Evolutionary conservation across 495 filamentous ascomycete species (phyloP).

Genomic region (Cercophora newfieldiana): DNA sequence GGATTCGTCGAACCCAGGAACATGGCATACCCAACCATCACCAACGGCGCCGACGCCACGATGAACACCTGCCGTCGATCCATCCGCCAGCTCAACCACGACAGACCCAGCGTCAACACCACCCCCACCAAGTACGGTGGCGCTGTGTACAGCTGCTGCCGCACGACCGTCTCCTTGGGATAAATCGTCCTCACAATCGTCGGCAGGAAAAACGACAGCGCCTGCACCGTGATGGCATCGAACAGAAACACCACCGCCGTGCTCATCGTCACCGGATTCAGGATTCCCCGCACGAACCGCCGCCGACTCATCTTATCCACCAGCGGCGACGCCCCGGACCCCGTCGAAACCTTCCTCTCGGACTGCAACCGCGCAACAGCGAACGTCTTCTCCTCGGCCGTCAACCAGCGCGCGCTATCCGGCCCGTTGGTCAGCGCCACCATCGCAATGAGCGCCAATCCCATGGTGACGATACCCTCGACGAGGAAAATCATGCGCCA

Average conservation of each 20-base stretch:
- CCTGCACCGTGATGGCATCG: conserved; percentile 15
- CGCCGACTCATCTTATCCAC: conserved; percentile 56
- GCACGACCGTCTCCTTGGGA: neutral
- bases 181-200: conserved; percentile 16
- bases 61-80: conserved; percentile 16
- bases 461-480: conserved; percentile 10
- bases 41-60: neutral
- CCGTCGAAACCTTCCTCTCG: neutral
- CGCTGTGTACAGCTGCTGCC: conserved; percentile 15
- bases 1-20: conserved; percentile 10
- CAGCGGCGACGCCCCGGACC: conserved; percentile 20
- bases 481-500: conserved; percentile 15
- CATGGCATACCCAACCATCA: conserved; percentile 11
- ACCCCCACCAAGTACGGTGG: conserved; percentile 13
- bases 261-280: conserved; percentile 10
- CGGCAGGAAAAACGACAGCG: conserved; percentile 11
- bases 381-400: conserved; percentile 9
- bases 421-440: conserved; percentile 5
- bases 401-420: conserved; percentile 12
- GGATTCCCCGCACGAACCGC: conserved; percentile 45
- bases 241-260: conserved; percentile 8
- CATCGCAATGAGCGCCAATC: conserved; percentile 5
- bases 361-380: neutral
- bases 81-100: conserved; percentile 5
- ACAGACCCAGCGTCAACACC: neutral